Base-by-base conservation (phyloP, 1,139 yeast species). In the Sugiyamaella novakii region DNA sequence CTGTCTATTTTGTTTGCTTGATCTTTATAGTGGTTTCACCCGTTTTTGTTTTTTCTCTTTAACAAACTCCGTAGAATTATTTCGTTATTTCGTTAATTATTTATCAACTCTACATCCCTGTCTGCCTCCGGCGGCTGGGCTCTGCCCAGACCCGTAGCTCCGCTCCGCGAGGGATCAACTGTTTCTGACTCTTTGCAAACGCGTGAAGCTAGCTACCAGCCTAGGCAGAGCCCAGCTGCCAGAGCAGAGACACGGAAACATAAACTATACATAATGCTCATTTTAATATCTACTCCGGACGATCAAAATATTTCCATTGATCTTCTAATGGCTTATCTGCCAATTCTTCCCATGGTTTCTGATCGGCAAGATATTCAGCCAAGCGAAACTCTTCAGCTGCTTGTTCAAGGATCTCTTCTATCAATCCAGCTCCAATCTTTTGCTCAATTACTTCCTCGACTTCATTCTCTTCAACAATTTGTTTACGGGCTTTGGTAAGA, bases 341-440 rank as follows among this genome's bases (percentile, higher is more conserved):
- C 34, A 72, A 63, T 44, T 66, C 68, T 54, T 72, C 74, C 77
- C 76, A 72, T 81, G 60, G 83, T 68, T 84, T 83, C 77, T 84
- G 78, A 54, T 75, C 79, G 35, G 84, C 83, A 74, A 88, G 73
- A 66, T 82, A 79, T 61, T 79, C 73, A 47, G 87, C 84, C 66
- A 88, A 76, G 46, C 74, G 77, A 60, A 80, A 78, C 70, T 88
- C 96, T 54, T 87, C 95, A 59, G 83, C 80, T 12, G 96, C 96
- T 71, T 87, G 95, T 54, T 86, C 75, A 51, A 87, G 68, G 50
- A 87, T 71, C 72, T 87, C 96, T 71, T 87, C 96, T 57, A 87
- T 83, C 59, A 87, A 78, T 1, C 96, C 96, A 57, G 84, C 80
- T 15, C 95, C 95, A 57, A 87, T 84, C 66, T 81, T 73, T 55